A percentile compares a stretch with the other conserved stretches of the same genome.
Conservation (phyloP, 2,329 filamentous ascomycete genomes). For the Knufia fluminis region DNA sequence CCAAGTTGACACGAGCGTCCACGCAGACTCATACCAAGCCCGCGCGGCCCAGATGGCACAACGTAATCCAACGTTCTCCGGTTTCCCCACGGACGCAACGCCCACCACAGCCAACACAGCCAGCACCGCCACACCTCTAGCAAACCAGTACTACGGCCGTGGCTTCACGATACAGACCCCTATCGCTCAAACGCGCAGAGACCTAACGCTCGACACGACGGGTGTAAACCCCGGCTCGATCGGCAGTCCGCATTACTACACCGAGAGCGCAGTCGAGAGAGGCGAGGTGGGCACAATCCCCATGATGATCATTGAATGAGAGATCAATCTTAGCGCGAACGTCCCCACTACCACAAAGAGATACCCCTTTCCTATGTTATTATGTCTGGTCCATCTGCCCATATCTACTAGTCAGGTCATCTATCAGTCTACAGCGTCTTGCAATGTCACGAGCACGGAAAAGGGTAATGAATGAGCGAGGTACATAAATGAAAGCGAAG, state of each 20-base stretch:
- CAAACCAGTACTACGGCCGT: neutral
- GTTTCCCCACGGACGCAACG: neutral
- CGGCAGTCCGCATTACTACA: conserved; percentile 2
- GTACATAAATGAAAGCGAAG: neutral
- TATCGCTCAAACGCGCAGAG: neutral
- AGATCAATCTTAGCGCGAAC: neutral
- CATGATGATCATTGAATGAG: conserved; percentile 8
- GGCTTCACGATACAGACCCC: neutral
- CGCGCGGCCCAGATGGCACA: neutral
- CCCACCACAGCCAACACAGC: neutral
- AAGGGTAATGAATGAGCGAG: neutral
- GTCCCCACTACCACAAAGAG: neutral
- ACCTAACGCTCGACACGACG: conserved; percentile 5
- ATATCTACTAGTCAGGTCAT: neutral
- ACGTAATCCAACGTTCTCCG: neutral
- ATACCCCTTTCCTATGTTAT: neutral
- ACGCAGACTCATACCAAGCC: neutral
- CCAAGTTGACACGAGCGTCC: neutral
- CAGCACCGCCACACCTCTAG: neutral
- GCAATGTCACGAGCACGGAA: neutral
- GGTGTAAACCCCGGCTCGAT: neutral
- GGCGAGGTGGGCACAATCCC: conserved; percentile 9
- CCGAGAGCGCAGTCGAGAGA: conserved; percentile 8
- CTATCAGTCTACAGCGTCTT: no score
- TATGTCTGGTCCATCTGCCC: neutral